phyloP scores from a whole-genome alignment of 2,329 filamentous ascomycete species.

The Tympanopsis confertula region DNA sequence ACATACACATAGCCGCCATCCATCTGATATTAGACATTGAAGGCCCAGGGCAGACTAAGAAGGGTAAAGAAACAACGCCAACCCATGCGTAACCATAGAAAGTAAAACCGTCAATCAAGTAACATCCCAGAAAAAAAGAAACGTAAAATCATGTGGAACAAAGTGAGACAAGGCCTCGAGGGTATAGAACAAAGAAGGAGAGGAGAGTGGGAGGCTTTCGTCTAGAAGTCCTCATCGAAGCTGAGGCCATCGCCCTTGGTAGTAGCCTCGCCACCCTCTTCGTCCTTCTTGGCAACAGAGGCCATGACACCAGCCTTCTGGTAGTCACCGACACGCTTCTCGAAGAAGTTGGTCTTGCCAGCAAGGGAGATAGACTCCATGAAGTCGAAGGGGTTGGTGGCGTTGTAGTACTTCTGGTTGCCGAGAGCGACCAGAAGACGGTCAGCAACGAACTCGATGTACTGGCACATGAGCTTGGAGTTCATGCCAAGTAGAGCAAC shows the following conservation, averaged over 20 bases:
- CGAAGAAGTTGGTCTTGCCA: conserved; percentile 99
- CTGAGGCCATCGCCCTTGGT: conserved; percentile 66
- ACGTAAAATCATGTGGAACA: background rate
- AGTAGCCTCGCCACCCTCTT: conserved; percentile 27
- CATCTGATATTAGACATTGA: too few species aligned
- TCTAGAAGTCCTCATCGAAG: conserved; percentile 96
- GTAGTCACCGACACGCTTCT: conserved; percentile 99
- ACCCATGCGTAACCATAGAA: background rate
- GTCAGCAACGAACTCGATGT: conserved; percentile 98
- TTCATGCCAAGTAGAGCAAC: conserved; percentile 96
- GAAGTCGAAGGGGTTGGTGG: conserved; percentile 96
- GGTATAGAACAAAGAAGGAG: background rate
- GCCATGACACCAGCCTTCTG: conserved; percentile 99
- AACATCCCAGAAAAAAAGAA: background rate
- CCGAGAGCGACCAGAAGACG: conserved; percentile 85
- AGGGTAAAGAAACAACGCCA: too few species aligned
- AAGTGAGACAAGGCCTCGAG: background rate
- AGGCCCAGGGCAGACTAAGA: too few species aligned
- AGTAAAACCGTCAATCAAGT: background rate
- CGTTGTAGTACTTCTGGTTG: conserved; percentile 87
- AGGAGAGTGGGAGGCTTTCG: too few species aligned
- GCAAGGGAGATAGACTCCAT: conserved; percentile 99
- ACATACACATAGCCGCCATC: too few species aligned
- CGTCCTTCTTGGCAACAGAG: conserved; percentile 64
- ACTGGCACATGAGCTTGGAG: conserved; percentile 93